Conservation (phyloP, 805 yeast genomes). For the Saturnispora mendoncae region DNA sequence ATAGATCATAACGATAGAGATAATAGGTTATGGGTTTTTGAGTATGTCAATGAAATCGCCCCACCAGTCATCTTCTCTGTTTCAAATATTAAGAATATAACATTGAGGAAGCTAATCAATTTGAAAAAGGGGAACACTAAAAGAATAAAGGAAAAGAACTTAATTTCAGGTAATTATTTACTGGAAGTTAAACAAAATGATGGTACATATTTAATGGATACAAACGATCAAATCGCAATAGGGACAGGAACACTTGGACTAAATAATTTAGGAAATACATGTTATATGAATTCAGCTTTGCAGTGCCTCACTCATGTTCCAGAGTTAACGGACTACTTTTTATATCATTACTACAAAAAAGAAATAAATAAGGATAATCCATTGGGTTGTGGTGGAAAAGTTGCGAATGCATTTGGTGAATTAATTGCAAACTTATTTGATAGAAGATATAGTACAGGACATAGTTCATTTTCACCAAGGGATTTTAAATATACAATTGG, state of each 20-base stretch:
- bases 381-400: conserved; percentile 73
- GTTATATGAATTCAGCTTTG: conserved; percentile 91
- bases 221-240: conserved; percentile 15
- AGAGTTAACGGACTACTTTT: conserved; percentile 69
- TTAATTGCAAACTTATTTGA: conserved; percentile 55
- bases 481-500: conserved; percentile 77
- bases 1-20: conserved; percentile 12
- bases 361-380: conserved; percentile 78
- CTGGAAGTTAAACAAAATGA: conserved; percentile 24
- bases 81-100: conserved; percentile 14
- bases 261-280: conserved; percentile 76
- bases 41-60: conserved; percentile 10
- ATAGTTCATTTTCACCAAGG: conserved; percentile 46
- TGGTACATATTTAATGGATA: conserved; percentile 21
- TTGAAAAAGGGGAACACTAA: conserved; percentile 15
- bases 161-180: conserved; percentile 17
- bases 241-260: conserved; percentile 50
- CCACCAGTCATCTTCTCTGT: conserved; percentile 19
- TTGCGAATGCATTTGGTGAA: conserved; percentile 67
- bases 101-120: conserved; percentile 16
- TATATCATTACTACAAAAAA: conserved; percentile 44
- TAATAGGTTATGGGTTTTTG: conserved; percentile 23
- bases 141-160: conserved; percentile 6
- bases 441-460: conserved; percentile 17
- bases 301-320: conserved; percentile 86